phyloP scores from a whole-genome alignment of 768 basidiomycete species.

The Mycena olivaceomarginata region DNA sequence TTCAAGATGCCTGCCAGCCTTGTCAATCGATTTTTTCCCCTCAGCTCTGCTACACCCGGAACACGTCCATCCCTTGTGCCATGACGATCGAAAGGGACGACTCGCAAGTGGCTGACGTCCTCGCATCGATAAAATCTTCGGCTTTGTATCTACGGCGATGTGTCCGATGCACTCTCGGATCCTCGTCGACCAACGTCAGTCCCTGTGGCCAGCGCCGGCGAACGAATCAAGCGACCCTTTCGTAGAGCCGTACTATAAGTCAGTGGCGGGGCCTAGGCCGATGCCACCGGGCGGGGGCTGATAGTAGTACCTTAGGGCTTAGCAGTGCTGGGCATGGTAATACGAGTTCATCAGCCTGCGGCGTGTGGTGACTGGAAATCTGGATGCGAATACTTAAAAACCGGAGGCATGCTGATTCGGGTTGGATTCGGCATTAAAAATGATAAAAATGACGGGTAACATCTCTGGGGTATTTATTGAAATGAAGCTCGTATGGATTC shows the following conservation, averaged over 20 bases:
- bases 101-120: conserved; percentile 33
- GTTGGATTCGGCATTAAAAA: no score
- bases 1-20: background rate
- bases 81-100: conserved; percentile 38
- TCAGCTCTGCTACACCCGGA: conserved; percentile 38
- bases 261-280: background rate
- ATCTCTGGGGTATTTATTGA: no score
- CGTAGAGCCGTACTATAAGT: conserved; percentile 15
- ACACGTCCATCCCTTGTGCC: conserved; percentile 34
- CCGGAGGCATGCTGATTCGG: no score
- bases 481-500: no score
- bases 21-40: background rate
- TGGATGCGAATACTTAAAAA: no score
- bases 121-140: conserved; percentile 33
- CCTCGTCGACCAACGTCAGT: background rate
- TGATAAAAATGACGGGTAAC: no score
- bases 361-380: no score
- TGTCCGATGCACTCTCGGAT: conserved; percentile 17
- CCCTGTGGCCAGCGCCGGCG: conserved; percentile 29
- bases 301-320: no score
- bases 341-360: no score
- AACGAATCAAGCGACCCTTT: conserved; percentile 5
- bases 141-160: conserved; percentile 31
- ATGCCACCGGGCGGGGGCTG: no score
- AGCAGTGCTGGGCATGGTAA: no score